Evolutionary conservation across 371 early-diverging fungal genomes (phyloP), one percentile per base, ranked within the genome.

Genomic region (Lichtheimia corymbifera): DNA sequence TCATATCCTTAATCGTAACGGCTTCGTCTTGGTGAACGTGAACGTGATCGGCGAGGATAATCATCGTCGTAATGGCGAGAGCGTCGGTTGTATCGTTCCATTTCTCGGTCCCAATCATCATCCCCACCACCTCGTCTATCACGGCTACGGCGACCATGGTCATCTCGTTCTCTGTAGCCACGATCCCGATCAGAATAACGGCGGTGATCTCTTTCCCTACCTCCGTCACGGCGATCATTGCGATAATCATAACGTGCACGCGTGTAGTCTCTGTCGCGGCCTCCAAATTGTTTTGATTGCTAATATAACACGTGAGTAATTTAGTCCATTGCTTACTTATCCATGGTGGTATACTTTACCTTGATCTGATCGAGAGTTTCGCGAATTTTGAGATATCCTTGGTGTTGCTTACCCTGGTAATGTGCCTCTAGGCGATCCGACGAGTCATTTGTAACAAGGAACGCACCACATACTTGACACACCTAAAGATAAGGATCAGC

Each of bases 401-500:
- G 88, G 71, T 95, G 94, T 71, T 94, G 94, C 73, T 93, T 93
- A 60, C 95, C 95, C 59, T 86, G 83, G 56, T 91, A 80, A 71
- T 95, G 95, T 24, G 95, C 93, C 59, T 93, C 94, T 67, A 93
- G 73, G 28, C 94, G 80, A 66, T 91, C 87, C 28, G 90, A 82
- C 40, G 90, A 88, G 60, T 93, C 93, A 68, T 91, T 88, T 54
- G 91, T 90, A 53, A 93, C 94, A 61, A 95, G 77, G 62, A 94
- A 88, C 14, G 94, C 93, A 43, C 93, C 94, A 74, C 95, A 95
- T 22, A 94, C 91, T 63, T 89, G 87, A 72, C 95, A 95, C 47
- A 94, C 93, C 72, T 79, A 89, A 85, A 93, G 83, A 79, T n/a
- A 20, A 18, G 47, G 18, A 47, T 47, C 47, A 47, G 47, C 17